phyloP scores from a whole-genome alignment of 805 yeast genomes.

The Sungouiella thailandica region DNA sequence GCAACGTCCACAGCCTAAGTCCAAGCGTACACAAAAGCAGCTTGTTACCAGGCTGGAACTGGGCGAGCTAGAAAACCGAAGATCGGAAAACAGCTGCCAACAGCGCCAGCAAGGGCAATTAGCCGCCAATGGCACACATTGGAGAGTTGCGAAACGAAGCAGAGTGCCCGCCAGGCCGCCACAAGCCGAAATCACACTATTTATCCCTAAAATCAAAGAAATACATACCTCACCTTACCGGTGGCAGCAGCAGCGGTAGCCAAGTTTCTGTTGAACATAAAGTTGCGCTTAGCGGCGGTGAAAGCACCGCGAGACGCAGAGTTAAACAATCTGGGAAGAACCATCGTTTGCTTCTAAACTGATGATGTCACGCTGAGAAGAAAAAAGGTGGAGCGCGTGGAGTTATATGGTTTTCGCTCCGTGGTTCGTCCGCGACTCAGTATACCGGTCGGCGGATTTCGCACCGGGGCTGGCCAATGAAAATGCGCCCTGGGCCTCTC shows the following conservation, averaged over 20 bases:
- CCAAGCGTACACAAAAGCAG: too few species aligned
- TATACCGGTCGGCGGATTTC: conserved; percentile 18
- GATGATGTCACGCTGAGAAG: conserved; percentile 17
- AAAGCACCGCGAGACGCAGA: conserved; percentile 76
- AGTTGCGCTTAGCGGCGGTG: conserved; percentile 82
- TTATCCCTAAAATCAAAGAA: conserved; percentile 1
- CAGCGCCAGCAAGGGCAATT: too few species aligned
- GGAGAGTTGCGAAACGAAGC: too few species aligned
- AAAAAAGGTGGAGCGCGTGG: conserved; percentile 9
- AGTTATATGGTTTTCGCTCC: conserved; percentile 16
- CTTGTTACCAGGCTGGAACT: too few species aligned
- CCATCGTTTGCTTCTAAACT: conserved; percentile 38
- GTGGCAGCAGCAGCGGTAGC: conserved; percentile 69
- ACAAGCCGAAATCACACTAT: too few species aligned
- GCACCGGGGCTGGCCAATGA: conserved; percentile 19
- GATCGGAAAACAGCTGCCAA: too few species aligned
- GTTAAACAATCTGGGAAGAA: conserved; percentile 51
- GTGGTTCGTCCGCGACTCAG: conserved; percentile 14
- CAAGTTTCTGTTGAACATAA: conserved; percentile 68
- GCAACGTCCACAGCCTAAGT: too few species aligned
- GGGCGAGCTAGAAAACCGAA: too few species aligned
- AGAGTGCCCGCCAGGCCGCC: too few species aligned
- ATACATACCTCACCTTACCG: conserved; percentile 87
- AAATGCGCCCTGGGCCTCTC: conserved; percentile 16
- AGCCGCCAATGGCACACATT: too few species aligned